Conservation (phyloP, 179 eudicot genomes). For the Beta corolliflora region DNA sequence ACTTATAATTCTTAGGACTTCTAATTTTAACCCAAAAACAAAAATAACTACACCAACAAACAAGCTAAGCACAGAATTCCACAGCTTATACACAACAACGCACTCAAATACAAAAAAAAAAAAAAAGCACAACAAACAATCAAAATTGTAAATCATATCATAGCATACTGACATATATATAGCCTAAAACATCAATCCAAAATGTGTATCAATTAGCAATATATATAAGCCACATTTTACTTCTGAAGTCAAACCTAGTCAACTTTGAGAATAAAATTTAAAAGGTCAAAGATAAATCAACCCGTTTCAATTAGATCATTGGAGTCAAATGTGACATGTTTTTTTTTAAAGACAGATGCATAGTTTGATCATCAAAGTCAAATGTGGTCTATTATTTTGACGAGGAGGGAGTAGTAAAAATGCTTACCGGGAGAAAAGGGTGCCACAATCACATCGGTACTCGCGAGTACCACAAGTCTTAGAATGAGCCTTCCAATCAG, state of each 20-base stretch:
- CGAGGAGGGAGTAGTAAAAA: background rate
- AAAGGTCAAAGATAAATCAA: background rate
- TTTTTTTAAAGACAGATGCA: background rate
- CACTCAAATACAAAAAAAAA: conserved; percentile 5
- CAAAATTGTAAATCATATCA: background rate
- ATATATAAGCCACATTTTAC: conserved; percentile 6
- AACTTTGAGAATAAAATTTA: background rate
- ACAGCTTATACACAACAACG: conserved; percentile 17
- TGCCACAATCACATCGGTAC: conserved; percentile 46
- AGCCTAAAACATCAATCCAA: conserved; percentile 1
- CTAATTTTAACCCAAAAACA: background rate
- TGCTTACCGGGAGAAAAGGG: conserved; percentile 39
- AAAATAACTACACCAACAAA: background rate
- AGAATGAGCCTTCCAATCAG: conserved; percentile 47
- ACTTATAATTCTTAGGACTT: conserved; percentile 8
- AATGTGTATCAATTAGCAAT: background rate
- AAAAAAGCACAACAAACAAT: background rate
- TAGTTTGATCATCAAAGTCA: background rate
- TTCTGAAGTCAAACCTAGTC: conserved; percentile 13
- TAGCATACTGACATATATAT: background rate
- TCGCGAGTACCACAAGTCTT: conserved; percentile 47
- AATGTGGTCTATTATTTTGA: background rate
- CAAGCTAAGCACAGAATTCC: conserved; percentile 38
- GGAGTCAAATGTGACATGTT: too few species aligned
- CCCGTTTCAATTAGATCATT: too few species aligned